Percentiles rank a stretch among this genome's conserved stretches.
Conservation (phyloP, 2,329 filamentous ascomycete genomes). For the Mariannaea elegans region DNA sequence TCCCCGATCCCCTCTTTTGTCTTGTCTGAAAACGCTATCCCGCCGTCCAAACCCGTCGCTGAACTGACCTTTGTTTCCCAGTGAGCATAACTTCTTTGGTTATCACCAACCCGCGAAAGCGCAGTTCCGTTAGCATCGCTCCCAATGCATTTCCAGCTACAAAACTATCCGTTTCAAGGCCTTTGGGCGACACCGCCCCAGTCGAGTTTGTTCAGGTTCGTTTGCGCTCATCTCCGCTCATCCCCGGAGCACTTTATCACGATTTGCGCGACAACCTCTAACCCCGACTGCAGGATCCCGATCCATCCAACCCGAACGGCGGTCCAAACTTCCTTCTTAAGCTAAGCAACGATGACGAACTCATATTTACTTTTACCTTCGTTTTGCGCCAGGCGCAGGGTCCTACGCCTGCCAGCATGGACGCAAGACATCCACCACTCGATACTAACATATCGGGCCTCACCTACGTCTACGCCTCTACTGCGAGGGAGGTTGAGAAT, state of each 20-base stretch:
- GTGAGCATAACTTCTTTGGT: constrained; percentile 87
- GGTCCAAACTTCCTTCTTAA: constrained; percentile 84
- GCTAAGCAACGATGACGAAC: constrained; percentile 88
- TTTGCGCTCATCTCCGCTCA: constrained; percentile 35
- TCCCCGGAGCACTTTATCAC: constrained; percentile 16
- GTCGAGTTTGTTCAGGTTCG: constrained; percentile 93
- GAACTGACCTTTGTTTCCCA: constrained; percentile 50
- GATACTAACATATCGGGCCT: constrained; percentile 88
- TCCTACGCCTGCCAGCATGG: constrained; percentile 52
- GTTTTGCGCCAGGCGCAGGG: constrained; percentile 68
- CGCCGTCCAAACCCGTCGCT: constrained; percentile 16
- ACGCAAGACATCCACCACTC: constrained; percentile 55
- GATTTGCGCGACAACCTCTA: constrained; percentile 27
- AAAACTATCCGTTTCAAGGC: constrained; percentile 76
- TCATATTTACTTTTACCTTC: constrained; percentile 93
- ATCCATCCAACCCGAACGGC: constrained; percentile 58
- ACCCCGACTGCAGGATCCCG: constrained; percentile 73
- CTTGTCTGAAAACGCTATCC: constrained; percentile 4
- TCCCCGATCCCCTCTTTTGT: constrained; percentile 17
- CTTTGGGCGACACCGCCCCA: constrained; percentile 75
- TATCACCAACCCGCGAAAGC: constrained; percentile 82
- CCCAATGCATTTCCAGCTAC: constrained; percentile 91
- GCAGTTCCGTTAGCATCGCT: constrained; percentile 77
- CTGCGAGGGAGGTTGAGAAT: constrained; percentile 87
- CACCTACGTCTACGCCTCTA: constrained; percentile 92